phyloP scores from a whole-genome alignment of 2,329 filamentous ascomycete species.

The Neocucurbitaria cava region DNA sequence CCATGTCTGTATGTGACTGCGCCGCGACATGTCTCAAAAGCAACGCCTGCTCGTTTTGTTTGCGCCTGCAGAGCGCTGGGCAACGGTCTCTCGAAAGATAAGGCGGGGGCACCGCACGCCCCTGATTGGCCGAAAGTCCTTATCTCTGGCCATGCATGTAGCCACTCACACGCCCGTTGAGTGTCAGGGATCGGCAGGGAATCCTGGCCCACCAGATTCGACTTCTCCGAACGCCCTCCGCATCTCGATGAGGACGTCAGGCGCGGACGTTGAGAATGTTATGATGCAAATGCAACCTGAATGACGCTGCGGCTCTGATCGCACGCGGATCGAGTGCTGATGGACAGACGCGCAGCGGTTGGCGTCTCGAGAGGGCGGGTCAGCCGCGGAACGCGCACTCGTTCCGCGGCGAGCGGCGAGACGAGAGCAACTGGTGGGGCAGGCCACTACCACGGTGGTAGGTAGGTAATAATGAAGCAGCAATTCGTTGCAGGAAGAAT shows the following conservation, averaged over 20 bases:
- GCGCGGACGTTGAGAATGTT: conserved; percentile 8
- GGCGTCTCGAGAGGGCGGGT: neutral
- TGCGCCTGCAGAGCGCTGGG: no score
- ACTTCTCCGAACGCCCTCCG: conserved; percentile 13
- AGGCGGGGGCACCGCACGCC: no score
- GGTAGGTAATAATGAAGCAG: no score
- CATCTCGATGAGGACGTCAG: conserved; percentile 17
- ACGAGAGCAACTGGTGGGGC: conserved; percentile 1
- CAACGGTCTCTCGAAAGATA: no score
- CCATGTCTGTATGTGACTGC: conserved; percentile 1
- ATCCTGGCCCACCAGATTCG: conserved; percentile 5
- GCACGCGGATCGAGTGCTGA: neutral
- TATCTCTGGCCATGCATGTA: conserved; percentile 25
- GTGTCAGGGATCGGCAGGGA: neutral
- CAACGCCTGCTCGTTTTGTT: neutral
- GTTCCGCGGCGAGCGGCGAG: neutral
- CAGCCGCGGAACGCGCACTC: neutral
- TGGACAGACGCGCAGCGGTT: neutral
- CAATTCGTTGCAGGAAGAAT: no score
- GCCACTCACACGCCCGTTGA: conserved; percentile 25
- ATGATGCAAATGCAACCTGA: conserved; percentile 12
- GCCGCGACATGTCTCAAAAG: conserved; percentile 2
- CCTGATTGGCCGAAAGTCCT: no score
- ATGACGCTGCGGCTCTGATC: conserved; percentile 1
- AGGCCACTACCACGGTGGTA: no score